Conservation (phyloP, 495 filamentous ascomycete species). For the Aspergillus affinis region DNA sequence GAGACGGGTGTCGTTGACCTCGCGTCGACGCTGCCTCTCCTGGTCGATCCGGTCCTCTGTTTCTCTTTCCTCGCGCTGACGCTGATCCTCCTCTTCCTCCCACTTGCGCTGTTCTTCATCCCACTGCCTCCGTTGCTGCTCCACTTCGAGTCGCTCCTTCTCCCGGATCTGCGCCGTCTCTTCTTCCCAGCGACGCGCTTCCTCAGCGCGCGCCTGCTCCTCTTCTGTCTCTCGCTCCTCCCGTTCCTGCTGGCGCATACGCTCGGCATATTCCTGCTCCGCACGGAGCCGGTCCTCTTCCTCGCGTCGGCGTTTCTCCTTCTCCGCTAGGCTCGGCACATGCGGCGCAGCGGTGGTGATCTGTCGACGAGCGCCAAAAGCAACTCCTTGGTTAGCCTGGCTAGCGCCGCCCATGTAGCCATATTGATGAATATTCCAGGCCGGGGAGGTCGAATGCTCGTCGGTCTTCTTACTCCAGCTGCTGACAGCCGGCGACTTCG, state of each 20-base stretch:
- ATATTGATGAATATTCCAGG: constrained; percentile 99
- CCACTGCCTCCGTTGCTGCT: constrained; percentile 79
- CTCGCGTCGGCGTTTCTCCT: constrained; percentile 59
- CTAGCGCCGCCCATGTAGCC: constrained; percentile 98
- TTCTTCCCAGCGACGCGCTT: constrained; percentile 78
- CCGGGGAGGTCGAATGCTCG: constrained; percentile 76
- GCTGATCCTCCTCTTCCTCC: constrained; percentile 76
- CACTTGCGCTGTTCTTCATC: constrained; percentile 81
- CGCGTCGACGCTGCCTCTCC: constrained; percentile 62
- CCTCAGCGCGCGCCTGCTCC: constrained; percentile 55
- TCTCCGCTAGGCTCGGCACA: constrained; percentile 72
- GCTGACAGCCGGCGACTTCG: constrained; percentile 65
- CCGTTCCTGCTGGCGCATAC: constrained; percentile 55
- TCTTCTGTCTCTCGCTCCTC: constrained; percentile 78
- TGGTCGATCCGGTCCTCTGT: constrained; percentile 63
- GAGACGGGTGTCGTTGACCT: constrained; percentile 62
- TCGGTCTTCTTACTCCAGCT: constrained; percentile 89
- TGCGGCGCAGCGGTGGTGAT: constrained; percentile 81
- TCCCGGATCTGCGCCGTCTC: constrained; percentile 68
- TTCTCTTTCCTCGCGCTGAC: constrained; percentile 71
- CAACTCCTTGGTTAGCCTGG: constrained; percentile 90
- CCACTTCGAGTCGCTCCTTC: constrained; percentile 64
- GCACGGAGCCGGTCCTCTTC: constrained; percentile 62
- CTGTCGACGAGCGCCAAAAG: constrained; percentile 87
- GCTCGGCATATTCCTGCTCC: constrained; percentile 66